These are phyloP conservation scores for Barbarea vulgaris DNA, from an alignment of 345 rosid genomes.

Conservation along the genomic window DNA sequence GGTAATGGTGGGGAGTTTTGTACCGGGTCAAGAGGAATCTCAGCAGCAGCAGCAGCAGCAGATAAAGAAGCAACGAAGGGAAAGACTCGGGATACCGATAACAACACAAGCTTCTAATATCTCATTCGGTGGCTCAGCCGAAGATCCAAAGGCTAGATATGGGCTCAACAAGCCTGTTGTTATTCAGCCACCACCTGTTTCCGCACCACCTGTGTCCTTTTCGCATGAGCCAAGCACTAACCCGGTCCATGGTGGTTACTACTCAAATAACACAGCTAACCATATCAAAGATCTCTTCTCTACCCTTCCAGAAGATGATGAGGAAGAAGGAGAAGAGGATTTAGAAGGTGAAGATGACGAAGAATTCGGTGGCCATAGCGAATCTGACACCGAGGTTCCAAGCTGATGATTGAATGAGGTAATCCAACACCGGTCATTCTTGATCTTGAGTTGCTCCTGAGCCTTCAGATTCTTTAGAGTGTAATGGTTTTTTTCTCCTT, in stretches of 20 bases:
- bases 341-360: conserved; percentile 45
- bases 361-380: conserved; percentile 58
- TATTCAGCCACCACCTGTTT: conserved; percentile 30
- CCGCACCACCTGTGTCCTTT: conserved; percentile 36
- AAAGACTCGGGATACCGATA: conserved; percentile 18
- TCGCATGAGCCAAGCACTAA: conserved; percentile 33
- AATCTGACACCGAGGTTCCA: conserved; percentile 57
- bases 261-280: conserved; percentile 38
- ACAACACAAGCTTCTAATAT: conserved; percentile 36
- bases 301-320: conserved; percentile 37
- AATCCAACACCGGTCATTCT: not conserved
- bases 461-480: conserved; percentile 27
- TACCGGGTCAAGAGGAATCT: conserved; percentile 52
- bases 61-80: conserved; percentile 62
- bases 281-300: conserved; percentile 41
- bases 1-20: conserved; percentile 82
- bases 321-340: conserved; percentile 29
- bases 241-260: conserved; percentile 19
- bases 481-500: conserved; percentile 6
- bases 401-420: conserved; percentile 39
- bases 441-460: conserved; percentile 20
- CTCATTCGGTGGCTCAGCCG: conserved; percentile 34
- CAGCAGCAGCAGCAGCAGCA: conserved; percentile 58
- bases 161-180: conserved; percentile 34
- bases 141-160: conserved; percentile 33